Evolutionary conservation across 1,139 yeast species (phyloP), one percentile per base, ranked within the genome.

Genomic region (Zygosaccharomyces sapae): DNA sequence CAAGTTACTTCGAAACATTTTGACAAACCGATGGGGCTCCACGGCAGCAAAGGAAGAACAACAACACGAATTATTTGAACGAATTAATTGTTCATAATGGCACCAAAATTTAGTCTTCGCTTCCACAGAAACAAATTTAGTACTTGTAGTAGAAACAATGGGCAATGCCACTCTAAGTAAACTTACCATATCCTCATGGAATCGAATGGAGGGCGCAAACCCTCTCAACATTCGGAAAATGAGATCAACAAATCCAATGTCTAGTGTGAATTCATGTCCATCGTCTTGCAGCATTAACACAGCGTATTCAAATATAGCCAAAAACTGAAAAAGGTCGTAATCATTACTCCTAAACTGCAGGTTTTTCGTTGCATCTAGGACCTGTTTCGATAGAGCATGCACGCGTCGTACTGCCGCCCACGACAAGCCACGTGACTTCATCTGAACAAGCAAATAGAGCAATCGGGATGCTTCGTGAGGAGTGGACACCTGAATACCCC

Each of bases 41-140:
- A 57, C 25, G 10, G 38, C 50, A 2, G 66, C 62, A 24, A 62
- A 33, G 1, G 60, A 55, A 6, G 56, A 50, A 35, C 57, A 57
- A 4, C 52, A 44, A 6, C 61, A 30, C 2, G 53, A 38, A 36
- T 60, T 57, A 37, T 56, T 58, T 27, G 45, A 43, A n/a, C 47
- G 48, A 3, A 60, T 24, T 8, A 49, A 48, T 25, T 52, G 55
- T 12, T 57, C 52, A 43, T 44, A 61, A 5, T 44, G 29, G 1
- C 20, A 3, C 62, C 62, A 59, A 47, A 59, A 61, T 8, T 34
- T 13, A 2, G 25, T 9, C 20, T 46, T 33, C 13, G 36, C 39
- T 2, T 33, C 43, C 1, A 33, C 10, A 40, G 44, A 13, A 10
- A 19, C 35, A 29, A 48, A 53, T 3, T 34, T 33, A 5, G n/a